These are phyloP conservation scores for Gloeostereum incarnatum DNA, from an alignment of 768 basidiomycete species.

Conservation along the genomic window DNA sequence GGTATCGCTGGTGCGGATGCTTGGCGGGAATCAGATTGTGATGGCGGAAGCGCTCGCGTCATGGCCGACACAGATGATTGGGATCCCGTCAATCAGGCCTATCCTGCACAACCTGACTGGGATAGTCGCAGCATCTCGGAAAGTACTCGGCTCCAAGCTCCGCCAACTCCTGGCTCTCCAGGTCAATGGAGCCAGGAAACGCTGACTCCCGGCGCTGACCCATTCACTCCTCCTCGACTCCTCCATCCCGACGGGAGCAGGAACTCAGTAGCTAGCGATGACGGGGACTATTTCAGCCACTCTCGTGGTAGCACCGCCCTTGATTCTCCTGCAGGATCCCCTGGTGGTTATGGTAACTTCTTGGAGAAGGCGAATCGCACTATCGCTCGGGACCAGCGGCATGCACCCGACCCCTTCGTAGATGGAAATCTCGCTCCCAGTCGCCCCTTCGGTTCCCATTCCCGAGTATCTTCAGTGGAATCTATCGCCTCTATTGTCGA, in stretches of 20 bases:
- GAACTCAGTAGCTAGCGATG: slow-evolving; percentile 50
- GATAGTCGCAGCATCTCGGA: slow-evolving; percentile 51
- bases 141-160: slow-evolving; percentile 18
- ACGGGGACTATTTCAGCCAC: slow-evolving; percentile 27
- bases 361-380: slow-evolving; percentile 77
- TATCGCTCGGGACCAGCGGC: slow-evolving; percentile 71
- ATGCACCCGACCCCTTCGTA: slow-evolving; percentile 82
- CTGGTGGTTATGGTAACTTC: slow-evolving; percentile 64
- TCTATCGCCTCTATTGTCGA: slow-evolving; percentile 88
- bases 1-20: slow-evolving; percentile 60
- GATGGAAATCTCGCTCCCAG: slow-evolving; percentile 50
- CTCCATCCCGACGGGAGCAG: slow-evolving; percentile 25
- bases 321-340: slow-evolving; percentile 21
- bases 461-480: slow-evolving; percentile 77
- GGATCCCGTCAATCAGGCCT: slow-evolving; percentile 58
- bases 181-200: slow-evolving; percentile 55
- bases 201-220: slow-evolving; percentile 36
- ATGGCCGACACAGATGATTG: slow-evolving; percentile 72
- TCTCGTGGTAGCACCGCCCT: slow-evolving; percentile 20
- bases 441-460: slow-evolving; percentile 74
- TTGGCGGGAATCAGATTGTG: slow-evolving; percentile 69
- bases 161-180: slow-evolving; percentile 43
- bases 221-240: slow-evolving; percentile 20
- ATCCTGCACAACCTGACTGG: slow-evolving; percentile 72
- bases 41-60: slow-evolving; percentile 30